Base-by-base conservation (phyloP, 2,329 filamentous ascomycete species). In the Dendrostoma leiphaemia region DNA sequence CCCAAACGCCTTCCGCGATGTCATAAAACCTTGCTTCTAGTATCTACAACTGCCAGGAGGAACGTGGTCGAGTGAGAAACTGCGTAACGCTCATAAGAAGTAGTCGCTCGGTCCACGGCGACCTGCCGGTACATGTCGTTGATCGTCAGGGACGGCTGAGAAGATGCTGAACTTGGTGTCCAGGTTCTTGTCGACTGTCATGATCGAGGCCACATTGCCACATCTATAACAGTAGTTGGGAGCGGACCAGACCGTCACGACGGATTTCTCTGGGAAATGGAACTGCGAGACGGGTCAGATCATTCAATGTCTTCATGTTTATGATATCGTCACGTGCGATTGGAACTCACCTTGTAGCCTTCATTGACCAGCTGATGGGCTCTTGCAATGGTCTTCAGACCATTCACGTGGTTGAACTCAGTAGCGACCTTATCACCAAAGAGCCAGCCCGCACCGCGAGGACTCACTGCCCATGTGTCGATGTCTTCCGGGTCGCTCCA, bases 351-450 rank as follows among this genome's bases (percentile, higher is more conserved):
- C 80, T 99, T 96, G 73, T 96, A 99, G 4, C 94, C 94, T 74
- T 99, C 94, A 65, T 99, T 96, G 63, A 96, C 97, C 2, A 99
- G 81, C 74, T 99, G 94, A 72, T 99, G 94, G n/a, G 94, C 94
- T 47, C 94, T 88, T 26, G 97, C 83, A 66, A 99, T 99, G 65
- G 97, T 89, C 60, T 89, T 94, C 78, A 99, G 89, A 57, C 88
- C 90, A 70, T 99, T 99, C 64, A 99, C 92, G 66, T 97, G 90
- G 60, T 99, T 86, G 71, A 99, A 99, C 70, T 99, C 97, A 62
- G 88, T 94, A 41, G 97, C 94, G 19, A 99, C 94, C 74, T 97
- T 95, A 53, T 94, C 91, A 31, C 94, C 94, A 70, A 99, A 99
- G 1, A 96, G 90, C 78, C 97, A 99, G 1, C 94, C 94, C n/a